These are phyloP conservation scores for Phytopythium kandeliae DNA, from an alignment of 352 stramenopile genomes.

Conservation along the genomic window DNA sequence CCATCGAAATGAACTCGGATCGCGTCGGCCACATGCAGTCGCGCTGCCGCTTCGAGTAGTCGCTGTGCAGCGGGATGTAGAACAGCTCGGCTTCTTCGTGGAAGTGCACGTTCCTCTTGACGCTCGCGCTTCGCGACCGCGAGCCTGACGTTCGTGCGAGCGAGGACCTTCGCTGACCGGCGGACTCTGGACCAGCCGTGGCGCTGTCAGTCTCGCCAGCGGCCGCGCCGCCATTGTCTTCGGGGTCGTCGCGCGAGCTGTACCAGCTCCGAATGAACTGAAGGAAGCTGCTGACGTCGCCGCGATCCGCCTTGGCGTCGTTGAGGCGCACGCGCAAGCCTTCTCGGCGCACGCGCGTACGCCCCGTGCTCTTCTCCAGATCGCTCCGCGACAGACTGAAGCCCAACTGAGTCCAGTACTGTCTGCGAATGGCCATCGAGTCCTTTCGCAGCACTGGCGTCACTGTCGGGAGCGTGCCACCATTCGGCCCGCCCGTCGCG, in stretches of 20 bases:
- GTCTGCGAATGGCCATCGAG: slow-evolving; percentile 75
- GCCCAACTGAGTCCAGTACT: slow-evolving; percentile 85
- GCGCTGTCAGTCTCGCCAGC: slow-evolving; percentile 12
- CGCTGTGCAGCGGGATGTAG: slow-evolving; percentile 77
- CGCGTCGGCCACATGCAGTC: slow-evolving; percentile 85
- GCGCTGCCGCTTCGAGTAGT: slow-evolving; percentile 84
- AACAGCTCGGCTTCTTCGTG: slow-evolving; percentile 80
- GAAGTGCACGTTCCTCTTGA: slow-evolving; percentile 54
- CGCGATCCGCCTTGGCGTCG: slow-evolving; percentile 34
- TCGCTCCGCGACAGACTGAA: slow-evolving; percentile 77
- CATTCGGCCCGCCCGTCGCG: slow-evolving; percentile 13
- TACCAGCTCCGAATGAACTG: slow-evolving; percentile 84
- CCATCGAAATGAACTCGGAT: slow-evolving; percentile 80
- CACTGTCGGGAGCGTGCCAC: slow-evolving; percentile 12
- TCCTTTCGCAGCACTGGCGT: slow-evolving; percentile 59
- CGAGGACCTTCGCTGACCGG: background rate
- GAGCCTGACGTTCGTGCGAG: slow-evolving; percentile 14
- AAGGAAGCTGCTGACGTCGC: slow-evolving; percentile 60
- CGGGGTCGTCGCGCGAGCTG: slow-evolving; percentile 22
- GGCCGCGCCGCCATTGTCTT: slow-evolving; percentile 16
- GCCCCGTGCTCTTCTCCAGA: slow-evolving; percentile 69
- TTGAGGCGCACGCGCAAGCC: slow-evolving; percentile 77
- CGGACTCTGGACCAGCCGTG: background rate
- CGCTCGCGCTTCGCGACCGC: slow-evolving; percentile 16
- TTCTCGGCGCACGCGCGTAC: slow-evolving; percentile 54